phyloP scores from a whole-genome alignment of 306 rosid genomes.

The Crataegus laevigata region DNA sequence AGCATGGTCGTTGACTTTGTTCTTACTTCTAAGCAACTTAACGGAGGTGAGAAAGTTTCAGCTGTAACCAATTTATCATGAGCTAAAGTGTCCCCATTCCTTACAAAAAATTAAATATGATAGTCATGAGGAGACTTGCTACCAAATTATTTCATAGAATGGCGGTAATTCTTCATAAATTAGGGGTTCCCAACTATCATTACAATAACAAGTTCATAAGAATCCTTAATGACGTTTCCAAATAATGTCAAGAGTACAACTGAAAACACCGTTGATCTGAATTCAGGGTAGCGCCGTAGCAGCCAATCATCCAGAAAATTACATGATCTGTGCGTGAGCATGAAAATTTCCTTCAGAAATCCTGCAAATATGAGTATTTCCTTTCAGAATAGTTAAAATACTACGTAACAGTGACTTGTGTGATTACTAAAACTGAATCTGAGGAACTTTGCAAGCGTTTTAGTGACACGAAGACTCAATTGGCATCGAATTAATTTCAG shows the following conservation, averaged over 20 bases:
- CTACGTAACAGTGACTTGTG: background rate
- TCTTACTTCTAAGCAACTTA: background rate
- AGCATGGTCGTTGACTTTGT: background rate
- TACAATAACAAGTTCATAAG: background rate
- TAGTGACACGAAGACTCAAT: background rate
- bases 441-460: too few species aligned
- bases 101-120: background rate
- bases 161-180: background rate
- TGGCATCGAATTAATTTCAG: background rate
- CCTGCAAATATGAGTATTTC: slow-evolving; percentile 10
- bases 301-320: background rate
- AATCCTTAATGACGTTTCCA: background rate
- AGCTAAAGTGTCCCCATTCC: background rate
- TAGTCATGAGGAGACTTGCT: background rate
- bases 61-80: background rate
- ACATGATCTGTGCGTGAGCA: background rate
- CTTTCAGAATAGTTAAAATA: background rate
- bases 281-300: background rate
- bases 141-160: background rate
- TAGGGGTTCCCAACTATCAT: background rate
- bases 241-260: background rate
- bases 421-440: too few species aligned
- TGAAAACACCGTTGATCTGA: background rate
- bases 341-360: background rate
- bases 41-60: background rate